Conservation (phyloP, 768 basidiomycete species). For the Tephrocybe sp. region DNA sequence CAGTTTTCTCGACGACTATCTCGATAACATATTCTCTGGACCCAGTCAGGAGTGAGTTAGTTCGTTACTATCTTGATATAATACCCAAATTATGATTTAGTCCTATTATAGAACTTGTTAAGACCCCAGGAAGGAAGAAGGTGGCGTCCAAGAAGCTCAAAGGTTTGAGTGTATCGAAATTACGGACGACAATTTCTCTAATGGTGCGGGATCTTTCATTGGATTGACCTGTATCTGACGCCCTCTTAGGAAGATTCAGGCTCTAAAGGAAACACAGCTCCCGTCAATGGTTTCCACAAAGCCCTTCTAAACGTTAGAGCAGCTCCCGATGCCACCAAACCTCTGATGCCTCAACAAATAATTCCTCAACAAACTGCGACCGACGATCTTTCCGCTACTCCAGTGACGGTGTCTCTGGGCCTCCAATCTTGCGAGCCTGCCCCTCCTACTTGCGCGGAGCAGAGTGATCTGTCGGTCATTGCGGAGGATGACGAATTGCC, state of each 20-base stretch:
- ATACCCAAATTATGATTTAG: slow-evolving; percentile 32
- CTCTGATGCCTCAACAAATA: too few species aligned
- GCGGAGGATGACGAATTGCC: slow-evolving; percentile 67
- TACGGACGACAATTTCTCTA: slow-evolving; percentile 39
- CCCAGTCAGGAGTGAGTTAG: slow-evolving; percentile 62
- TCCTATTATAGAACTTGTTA: slow-evolving; percentile 76
- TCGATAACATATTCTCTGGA: slow-evolving; percentile 69
- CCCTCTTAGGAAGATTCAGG: slow-evolving; percentile 31
- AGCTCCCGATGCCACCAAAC: not conserved
- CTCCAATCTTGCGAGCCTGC: not conserved
- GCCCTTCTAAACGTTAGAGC: slow-evolving; percentile 38
- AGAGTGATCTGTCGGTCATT: slow-evolving; percentile 64
- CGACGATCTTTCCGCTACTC: not conserved
- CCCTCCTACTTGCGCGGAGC: slow-evolving; percentile 20
- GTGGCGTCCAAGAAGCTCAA: slow-evolving; percentile 51
- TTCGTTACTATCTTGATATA: not conserved
- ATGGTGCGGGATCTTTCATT: slow-evolving; percentile 36
- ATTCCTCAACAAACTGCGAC: not conserved
- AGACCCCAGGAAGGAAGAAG: slow-evolving; percentile 80
- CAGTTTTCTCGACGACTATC: slow-evolving; percentile 76
- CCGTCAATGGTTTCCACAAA: slow-evolving; percentile 49
- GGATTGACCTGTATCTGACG: not conserved
- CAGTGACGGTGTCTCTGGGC: not conserved
- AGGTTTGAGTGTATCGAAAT: slow-evolving; percentile 39
- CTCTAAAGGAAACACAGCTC: slow-evolving; percentile 38